Evolutionary conservation across 768 basidiomycete genomes (phyloP).

Genomic region (Hericium rajendrae): DNA sequence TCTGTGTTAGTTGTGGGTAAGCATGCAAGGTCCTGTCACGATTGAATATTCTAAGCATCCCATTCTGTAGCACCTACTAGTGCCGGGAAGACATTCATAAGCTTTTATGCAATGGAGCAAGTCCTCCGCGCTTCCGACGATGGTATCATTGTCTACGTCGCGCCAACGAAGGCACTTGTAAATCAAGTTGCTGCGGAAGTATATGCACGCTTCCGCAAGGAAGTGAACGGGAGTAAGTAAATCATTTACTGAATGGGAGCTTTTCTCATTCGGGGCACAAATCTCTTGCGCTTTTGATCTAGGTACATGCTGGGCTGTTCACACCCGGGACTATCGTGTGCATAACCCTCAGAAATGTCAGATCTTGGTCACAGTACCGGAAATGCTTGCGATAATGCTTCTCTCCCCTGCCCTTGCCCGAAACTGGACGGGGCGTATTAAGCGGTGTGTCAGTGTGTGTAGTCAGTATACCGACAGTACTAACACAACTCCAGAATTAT

Average conservation of each 20-base stretch:
- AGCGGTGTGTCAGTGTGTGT: conserved; percentile 25
- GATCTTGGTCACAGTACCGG: conserved; percentile 67
- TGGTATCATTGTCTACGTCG: conserved; percentile 62
- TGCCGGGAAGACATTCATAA: conserved; percentile 72
- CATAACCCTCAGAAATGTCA: conserved; percentile 60
- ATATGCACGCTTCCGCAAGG: conserved; percentile 60
- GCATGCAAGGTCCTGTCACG: conserved; percentile 12
- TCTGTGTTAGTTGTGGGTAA: conserved; percentile 61
- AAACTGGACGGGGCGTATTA: conserved; percentile 53
- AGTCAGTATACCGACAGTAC: no score
- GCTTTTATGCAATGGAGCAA: conserved; percentile 70
- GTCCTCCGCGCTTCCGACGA: conserved; percentile 53
- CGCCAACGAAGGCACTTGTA: conserved; percentile 69
- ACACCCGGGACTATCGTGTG: conserved; percentile 54
- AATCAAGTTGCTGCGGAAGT: conserved; percentile 64
- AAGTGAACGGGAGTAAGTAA: conserved; percentile 34
- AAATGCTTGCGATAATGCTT: conserved; percentile 59
- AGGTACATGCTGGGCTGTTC: conserved; percentile 58
- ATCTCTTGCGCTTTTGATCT: not conserved
- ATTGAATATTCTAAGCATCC: not conserved
- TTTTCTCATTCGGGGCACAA: not conserved
- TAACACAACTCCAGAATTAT: conserved; percentile 38
- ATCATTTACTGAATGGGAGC: not conserved
- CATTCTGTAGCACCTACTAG: conserved; percentile 47
- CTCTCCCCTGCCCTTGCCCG: conserved; percentile 55